Base-by-base conservation (phyloP, 768 basidiomycete species). In the Suillus weaverae region DNA sequence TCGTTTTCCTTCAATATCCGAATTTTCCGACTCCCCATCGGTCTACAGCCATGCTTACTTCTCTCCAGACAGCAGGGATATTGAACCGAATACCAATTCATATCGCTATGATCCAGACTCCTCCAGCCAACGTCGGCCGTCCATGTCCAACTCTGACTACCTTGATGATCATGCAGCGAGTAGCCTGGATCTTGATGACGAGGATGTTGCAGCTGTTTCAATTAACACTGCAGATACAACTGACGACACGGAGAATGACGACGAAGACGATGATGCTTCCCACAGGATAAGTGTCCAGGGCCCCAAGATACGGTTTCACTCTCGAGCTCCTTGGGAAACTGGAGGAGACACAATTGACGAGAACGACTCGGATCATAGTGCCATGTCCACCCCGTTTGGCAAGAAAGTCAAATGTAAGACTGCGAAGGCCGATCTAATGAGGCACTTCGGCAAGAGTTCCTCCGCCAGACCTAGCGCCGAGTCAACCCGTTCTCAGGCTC, bases 221-320 rank as follows among this genome's bases (percentile, higher is more conserved):
- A 44, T 74, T 41, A 74, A 80, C 56, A 71, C 77, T 8, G 70
- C 72, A 53, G 70, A 69, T 33, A 56, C 74, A 51, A 78, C 74
- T 55, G 78, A 82, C 55, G 78, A 80, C 30, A 73, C 73, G 22
- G 73, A 72, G 30, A 32, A 64, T 2, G 77, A 78, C 55, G 79
- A 79, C 48, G 80, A 79, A 53, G 81, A 83, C 60, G 79, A 84
- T 43, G 81, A 81, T 10, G 70, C 79, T 43, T 76, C 81, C 2
- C 74, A 81, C 64, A 82, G 88, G 61, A 85, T 92, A 76, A 92
- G 89, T 70, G 78, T 88, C 56, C 85, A 89, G 39, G 92, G 92
- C n/a, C 92, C 92, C 36, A 92, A 86, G 76, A 90, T 93, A 84
- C 86, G 88, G 60, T 86, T 92, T 72, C 90, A 92, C 75, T 90